Evolutionary conservation across 495 filamentous ascomycete species (phyloP).

Genomic region (Apodospora peruviana): DNA sequence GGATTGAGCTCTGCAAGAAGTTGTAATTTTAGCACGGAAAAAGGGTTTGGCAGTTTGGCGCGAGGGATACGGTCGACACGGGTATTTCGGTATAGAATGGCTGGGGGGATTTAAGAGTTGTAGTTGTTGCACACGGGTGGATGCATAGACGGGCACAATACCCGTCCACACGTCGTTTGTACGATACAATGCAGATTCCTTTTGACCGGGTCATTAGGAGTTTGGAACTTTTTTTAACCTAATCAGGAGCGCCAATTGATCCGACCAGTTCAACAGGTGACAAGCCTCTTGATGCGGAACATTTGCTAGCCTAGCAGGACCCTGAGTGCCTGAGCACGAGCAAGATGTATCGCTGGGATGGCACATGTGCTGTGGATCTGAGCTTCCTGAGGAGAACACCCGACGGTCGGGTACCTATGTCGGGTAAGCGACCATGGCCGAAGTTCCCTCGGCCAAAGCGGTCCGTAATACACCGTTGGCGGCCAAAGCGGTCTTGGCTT

Average conservation of each 20-base stretch:
- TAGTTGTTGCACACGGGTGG: conserved; percentile 11
- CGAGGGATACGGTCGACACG: conserved; percentile 22
- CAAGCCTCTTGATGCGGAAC: no score
- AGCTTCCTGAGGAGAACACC: no score
- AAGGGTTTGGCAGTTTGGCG: conserved; percentile 21
- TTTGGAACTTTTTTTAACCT: not conserved
- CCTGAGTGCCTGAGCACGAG: no score
- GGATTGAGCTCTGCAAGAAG: conserved; percentile 82
- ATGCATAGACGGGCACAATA: conserved; percentile 14
- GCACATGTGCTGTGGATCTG: no score
- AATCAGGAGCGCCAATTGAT: not conserved
- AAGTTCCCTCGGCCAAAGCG: no score
- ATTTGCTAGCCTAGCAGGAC: no score
- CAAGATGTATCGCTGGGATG: no score
- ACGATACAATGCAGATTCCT: conserved; percentile 18
- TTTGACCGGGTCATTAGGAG: conserved; percentile 9
- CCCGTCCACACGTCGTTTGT: conserved; percentile 20
- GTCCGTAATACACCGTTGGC: no score
- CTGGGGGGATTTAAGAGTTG: conserved; percentile 12
- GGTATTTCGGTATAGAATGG: conserved; percentile 29
- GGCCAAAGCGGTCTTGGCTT: no score
- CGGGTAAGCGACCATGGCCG: no score
- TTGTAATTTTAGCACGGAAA: conserved; percentile 53
- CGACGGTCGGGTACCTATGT: no score
- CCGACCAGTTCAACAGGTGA: not conserved